Conservation (phyloP, 1,284 basidiomycete genomes). For the Cryptococcus depauperatus region DNA sequence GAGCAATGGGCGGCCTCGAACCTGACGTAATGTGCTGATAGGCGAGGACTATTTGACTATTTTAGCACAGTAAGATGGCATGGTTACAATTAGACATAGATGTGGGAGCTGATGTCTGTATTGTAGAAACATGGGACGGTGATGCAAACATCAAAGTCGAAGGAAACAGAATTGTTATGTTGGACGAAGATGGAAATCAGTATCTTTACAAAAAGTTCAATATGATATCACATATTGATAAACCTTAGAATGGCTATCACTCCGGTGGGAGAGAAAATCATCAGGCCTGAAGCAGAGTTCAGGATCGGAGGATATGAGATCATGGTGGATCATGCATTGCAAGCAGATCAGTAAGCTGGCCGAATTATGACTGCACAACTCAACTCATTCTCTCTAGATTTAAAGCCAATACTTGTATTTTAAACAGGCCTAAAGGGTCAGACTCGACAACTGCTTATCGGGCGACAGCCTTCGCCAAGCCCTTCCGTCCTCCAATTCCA, state of each 20-base stretch:
- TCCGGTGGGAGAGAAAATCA: conserved; percentile 17
- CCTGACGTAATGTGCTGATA: conserved; percentile 1
- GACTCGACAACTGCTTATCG: conserved; percentile 10
- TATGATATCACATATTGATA: not conserved
- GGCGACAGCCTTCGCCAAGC: conserved; percentile 20
- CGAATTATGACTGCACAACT: conserved; percentile 5
- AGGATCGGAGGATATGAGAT: conserved; percentile 61
- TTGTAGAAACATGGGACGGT: conserved; percentile 45
- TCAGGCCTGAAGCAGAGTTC: conserved; percentile 45
- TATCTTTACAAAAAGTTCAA: conserved; percentile 17
- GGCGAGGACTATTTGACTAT: no score
- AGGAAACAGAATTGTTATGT: conserved; percentile 48
- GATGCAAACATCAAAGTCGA: conserved; percentile 53
- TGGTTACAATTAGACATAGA: not conserved
- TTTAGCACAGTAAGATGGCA: conserved; percentile 39
- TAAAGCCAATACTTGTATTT: conserved; percentile 19
- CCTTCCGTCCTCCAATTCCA: conserved; percentile 4
- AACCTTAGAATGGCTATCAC: conserved; percentile 26
- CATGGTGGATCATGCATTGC: conserved; percentile 27
- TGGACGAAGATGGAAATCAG: conserved; percentile 46
- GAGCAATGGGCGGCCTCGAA: conserved; percentile 8
- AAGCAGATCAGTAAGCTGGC: conserved; percentile 26
- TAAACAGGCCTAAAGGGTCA: conserved; percentile 20
- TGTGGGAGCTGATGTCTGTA: not conserved
- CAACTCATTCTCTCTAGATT: conserved; percentile 16